These are phyloP conservation scores for Pestalotiopsis sp. DNA, from an alignment of 2,329 filamentous ascomycete genomes.

Conservation along the genomic window DNA sequence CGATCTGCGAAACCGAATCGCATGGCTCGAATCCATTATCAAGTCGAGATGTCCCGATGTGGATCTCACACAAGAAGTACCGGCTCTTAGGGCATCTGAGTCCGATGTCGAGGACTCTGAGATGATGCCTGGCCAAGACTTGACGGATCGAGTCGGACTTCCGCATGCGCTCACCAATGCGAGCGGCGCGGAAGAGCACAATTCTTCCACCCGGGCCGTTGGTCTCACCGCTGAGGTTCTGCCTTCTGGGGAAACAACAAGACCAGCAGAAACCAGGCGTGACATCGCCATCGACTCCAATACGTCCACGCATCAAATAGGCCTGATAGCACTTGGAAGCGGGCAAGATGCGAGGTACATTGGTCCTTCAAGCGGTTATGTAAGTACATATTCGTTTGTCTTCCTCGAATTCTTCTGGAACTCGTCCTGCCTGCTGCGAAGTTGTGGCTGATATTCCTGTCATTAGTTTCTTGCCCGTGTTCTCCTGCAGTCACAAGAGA, in stretches of 20 bases:
- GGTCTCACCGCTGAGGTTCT: not conserved
- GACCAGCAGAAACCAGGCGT: conserved; percentile 16
- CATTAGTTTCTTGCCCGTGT: conserved; percentile 46
- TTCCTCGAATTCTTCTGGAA: no score
- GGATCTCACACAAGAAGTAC: conserved; percentile 28
- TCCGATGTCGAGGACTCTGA: conserved; percentile 17
- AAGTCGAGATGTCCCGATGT: conserved; percentile 42
- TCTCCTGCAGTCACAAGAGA: conserved; percentile 41
- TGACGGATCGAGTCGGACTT: not conserved
- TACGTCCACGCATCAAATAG: conserved; percentile 46
- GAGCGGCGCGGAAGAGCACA: not conserved
- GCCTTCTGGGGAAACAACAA: not conserved
- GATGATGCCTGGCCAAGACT: not conserved
- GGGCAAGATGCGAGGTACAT: conserved; percentile 53
- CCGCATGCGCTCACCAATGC: not conserved
- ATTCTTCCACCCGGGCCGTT: not conserved
- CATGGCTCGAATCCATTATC: conserved; percentile 49
- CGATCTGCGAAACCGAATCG: conserved; percentile 30
- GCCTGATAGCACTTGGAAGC: conserved; percentile 49
- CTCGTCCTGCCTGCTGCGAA: no score
- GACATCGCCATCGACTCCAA: conserved; percentile 15
- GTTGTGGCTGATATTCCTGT: not conserved
- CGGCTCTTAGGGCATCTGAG: conserved; percentile 19
- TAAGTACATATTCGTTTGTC: not conserved
- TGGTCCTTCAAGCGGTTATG: conserved; percentile 56